phyloP scores from a whole-genome alignment of 2,329 filamentous ascomycete species.

The Lachnellula subtilissima region DNA sequence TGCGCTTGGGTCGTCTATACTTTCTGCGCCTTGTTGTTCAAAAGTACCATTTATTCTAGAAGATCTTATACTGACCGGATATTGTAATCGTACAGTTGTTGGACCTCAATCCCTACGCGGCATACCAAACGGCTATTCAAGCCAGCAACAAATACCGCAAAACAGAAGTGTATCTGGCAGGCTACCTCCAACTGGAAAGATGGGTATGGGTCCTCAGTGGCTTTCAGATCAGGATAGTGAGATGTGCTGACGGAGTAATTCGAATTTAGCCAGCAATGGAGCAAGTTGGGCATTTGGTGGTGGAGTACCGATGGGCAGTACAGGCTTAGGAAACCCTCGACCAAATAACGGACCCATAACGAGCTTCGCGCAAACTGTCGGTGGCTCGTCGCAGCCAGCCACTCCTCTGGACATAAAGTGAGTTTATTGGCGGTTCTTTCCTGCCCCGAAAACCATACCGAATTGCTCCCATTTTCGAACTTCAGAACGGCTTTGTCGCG shows the following conservation, averaged over 20 bases:
- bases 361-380: constrained; percentile 64
- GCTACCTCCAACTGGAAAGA: constrained; percentile 61
- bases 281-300: constrained; percentile 58
- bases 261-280: constrained; percentile 32
- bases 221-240: not conserved
- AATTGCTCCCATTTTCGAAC: too few species aligned
- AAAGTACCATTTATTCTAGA: not conserved
- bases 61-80: constrained; percentile 16
- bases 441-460: not conserved
- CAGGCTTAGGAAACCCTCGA: constrained; percentile 48
- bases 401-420: constrained; percentile 62
- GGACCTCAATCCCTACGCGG: constrained; percentile 59
- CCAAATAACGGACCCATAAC: constrained; percentile 52
- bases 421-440: constrained; percentile 33
- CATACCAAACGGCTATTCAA: constrained; percentile 55
- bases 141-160: constrained; percentile 53
- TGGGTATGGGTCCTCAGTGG: constrained; percentile 46
- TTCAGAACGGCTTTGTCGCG: too few species aligned
- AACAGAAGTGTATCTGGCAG: constrained; percentile 52
- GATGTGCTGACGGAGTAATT: constrained; percentile 21
- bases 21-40: not conserved
- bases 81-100: constrained; percentile 30
- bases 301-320: constrained; percentile 55
- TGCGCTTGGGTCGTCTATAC: not conserved
- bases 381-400: constrained; percentile 53